A percentile compares a stretch with the other conserved stretches of the same genome.
Conservation (phyloP, 768 basidiomycete genomes). For the Termitomyces sp. region DNA sequence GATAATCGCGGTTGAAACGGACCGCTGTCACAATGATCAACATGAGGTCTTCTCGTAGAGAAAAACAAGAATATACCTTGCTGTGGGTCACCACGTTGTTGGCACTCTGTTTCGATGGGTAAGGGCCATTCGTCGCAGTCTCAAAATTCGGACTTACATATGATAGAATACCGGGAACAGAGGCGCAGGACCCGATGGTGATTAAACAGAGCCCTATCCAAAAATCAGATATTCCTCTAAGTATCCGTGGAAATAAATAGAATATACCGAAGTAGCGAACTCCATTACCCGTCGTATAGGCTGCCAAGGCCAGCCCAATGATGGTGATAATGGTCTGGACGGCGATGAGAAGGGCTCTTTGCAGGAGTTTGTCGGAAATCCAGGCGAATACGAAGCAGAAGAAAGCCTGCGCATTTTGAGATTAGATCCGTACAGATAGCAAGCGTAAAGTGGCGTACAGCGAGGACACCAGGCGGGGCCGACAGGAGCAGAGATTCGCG, state of each 20-base stretch:
- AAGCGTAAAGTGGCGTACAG: conserved; percentile 14
- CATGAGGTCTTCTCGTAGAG: neutral
- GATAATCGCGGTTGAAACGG: conserved; percentile 33
- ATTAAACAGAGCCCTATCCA: conserved; percentile 25
- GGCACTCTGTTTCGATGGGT: conserved; percentile 19
- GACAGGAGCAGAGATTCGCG: conserved; percentile 26
- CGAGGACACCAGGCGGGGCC: conserved; percentile 30
- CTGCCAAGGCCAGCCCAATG: conserved; percentile 27
- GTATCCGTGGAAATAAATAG: neutral
- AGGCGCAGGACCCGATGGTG: conserved; percentile 29
- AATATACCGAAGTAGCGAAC: conserved; percentile 26
- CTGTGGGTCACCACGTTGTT: conserved; percentile 32
- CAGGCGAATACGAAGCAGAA: conserved; percentile 32
- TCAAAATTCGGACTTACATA: conserved; percentile 23
- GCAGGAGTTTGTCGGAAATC: conserved; percentile 29
- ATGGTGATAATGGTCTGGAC: conserved; percentile 27
- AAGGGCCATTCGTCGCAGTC: neutral
- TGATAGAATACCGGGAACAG: conserved; percentile 31
- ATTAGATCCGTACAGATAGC: neutral
- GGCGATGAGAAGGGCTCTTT: conserved; percentile 28
- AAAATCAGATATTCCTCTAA: neutral
- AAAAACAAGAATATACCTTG: conserved; percentile 15
- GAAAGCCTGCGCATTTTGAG: conserved; percentile 21
- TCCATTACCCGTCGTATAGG: conserved; percentile 22
- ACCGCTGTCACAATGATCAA: conserved; percentile 16